These are phyloP conservation scores for Kwoniella bestiolae DNA, from an alignment of 768 basidiomycete genomes.

Conservation along the genomic window DNA sequence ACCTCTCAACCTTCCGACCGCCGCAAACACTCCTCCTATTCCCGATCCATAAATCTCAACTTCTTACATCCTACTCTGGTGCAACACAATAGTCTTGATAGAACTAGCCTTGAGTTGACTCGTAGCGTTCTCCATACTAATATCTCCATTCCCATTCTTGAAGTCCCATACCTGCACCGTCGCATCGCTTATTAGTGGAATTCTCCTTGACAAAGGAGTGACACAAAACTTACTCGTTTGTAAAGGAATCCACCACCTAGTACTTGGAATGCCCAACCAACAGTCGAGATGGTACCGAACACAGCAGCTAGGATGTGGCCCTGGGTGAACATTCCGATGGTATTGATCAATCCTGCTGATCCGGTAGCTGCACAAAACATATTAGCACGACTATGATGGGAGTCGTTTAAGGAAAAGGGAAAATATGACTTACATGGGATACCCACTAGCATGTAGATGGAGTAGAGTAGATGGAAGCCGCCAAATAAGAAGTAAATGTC, in stretches of 20 bases:
- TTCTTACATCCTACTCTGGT: slow-evolving; percentile 37
- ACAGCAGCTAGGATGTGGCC: slow-evolving; percentile 78
- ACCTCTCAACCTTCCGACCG: neutral
- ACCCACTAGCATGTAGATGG: slow-evolving; percentile 92
- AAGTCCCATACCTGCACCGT: slow-evolving; percentile 56
- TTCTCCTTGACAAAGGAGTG: neutral
- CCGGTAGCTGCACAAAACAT: slow-evolving; percentile 65
- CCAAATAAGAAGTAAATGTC: slow-evolving; percentile 97
- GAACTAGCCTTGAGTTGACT: slow-evolving; percentile 43
- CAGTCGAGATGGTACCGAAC: slow-evolving; percentile 76
- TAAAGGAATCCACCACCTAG: slow-evolving; percentile 53
- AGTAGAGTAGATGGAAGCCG: slow-evolving; percentile 92
- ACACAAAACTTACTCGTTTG: slow-evolving; percentile 37
- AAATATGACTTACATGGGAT: slow-evolving; percentile 64
- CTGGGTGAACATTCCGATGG: slow-evolving; percentile 75
- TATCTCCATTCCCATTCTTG: slow-evolving; percentile 56
- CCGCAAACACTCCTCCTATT: neutral
- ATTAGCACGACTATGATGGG: slow-evolving; percentile 10
- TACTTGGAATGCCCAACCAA: slow-evolving; percentile 86
- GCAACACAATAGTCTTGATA: slow-evolving; percentile 46
- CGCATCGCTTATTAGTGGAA: neutral
- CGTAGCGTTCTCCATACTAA: slow-evolving; percentile 48
- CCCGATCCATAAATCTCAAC: neutral
- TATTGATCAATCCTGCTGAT: slow-evolving; percentile 92
- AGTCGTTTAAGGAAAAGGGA: no score